Conservation (phyloP, 2,329 filamentous ascomycete genomes). For the Monilinia vaccinii-corymbosi region DNA sequence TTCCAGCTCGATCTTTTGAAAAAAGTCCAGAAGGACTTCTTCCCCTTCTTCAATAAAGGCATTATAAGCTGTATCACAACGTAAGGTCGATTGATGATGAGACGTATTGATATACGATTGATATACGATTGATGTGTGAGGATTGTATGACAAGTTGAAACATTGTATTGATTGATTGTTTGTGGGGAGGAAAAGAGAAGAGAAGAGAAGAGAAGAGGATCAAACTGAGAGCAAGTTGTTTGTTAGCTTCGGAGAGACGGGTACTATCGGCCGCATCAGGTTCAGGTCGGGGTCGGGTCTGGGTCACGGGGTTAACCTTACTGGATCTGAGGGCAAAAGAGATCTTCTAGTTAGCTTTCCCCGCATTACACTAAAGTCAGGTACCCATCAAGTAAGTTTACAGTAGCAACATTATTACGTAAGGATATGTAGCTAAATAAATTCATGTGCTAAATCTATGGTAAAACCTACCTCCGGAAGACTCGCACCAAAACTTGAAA, state of each 20-base stretch:
- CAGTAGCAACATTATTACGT: too few species aligned
- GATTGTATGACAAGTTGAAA: neutral
- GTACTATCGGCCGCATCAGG: neutral
- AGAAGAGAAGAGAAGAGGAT: too few species aligned
- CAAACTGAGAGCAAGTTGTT: neutral
- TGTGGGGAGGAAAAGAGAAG: too few species aligned
- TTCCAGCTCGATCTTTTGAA: too few species aligned
- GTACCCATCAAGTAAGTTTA: neutral
- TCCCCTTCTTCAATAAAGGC: neutral
- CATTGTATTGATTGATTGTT: neutral
- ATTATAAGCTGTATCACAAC: neutral
- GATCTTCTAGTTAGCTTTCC: neutral
- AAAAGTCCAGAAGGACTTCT: neutral
- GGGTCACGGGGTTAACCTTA: too few species aligned
- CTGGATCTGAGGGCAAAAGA: too few species aligned
- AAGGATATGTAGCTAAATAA: neutral
- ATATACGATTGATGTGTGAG: neutral
- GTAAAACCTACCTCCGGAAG: too few species aligned
- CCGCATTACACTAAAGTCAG: slow-evolving; percentile 1
- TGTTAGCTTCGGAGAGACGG: neutral
- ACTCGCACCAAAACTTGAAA: slow-evolving; percentile 13
- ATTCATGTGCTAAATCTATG: neutral
- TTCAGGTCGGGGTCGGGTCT: neutral
- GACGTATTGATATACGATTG: neutral
- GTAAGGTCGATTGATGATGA: neutral